Evolutionary conservation across 2,329 filamentous ascomycete genomes (phyloP).

Genomic region (Fusarium annulatum): DNA sequence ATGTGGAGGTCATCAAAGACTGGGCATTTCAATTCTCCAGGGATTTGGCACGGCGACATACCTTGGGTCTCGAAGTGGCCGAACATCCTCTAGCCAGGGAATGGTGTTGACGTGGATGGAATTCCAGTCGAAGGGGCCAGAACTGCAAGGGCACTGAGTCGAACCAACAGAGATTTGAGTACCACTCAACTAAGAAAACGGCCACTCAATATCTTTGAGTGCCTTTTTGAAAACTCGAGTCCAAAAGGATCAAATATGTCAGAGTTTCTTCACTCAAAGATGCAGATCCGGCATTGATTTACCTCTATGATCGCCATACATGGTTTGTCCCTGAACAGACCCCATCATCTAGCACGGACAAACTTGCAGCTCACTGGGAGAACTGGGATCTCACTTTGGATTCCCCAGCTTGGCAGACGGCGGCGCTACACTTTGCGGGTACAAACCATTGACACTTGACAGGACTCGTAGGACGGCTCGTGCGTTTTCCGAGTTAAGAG

Average conservation of each 20-base stretch:
- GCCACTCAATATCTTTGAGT: not conserved
- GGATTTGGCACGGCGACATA: not conserved
- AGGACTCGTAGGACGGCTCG: slow-evolving; percentile 29
- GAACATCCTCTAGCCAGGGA: not conserved
- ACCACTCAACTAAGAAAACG: not conserved
- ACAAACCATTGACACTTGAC: slow-evolving; percentile 18
- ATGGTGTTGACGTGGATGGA: slow-evolving; percentile 12
- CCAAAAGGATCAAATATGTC: not conserved
- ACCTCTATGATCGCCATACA: not conserved
- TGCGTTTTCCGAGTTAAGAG: slow-evolving; percentile 14
- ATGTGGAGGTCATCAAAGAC: not conserved
- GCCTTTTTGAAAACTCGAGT: not conserved
- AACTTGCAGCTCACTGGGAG: not conserved
- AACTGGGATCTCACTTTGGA: not conserved
- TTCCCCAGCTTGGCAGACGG: not conserved
- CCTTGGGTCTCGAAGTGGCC: not conserved
- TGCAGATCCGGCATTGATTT: not conserved
- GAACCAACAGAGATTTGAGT: not conserved
- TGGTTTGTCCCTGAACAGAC: not conserved
- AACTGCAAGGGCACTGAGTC: slow-evolving; percentile 9
- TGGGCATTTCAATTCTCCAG: not conserved
- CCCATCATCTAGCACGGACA: not conserved
- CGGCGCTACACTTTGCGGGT: slow-evolving; percentile 23
- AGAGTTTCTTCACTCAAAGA: not conserved
- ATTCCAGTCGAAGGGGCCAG: slow-evolving; percentile 30